Evolutionary conservation across 306 rosid species (phyloP).

Genomic region (Quercus rubra): DNA sequence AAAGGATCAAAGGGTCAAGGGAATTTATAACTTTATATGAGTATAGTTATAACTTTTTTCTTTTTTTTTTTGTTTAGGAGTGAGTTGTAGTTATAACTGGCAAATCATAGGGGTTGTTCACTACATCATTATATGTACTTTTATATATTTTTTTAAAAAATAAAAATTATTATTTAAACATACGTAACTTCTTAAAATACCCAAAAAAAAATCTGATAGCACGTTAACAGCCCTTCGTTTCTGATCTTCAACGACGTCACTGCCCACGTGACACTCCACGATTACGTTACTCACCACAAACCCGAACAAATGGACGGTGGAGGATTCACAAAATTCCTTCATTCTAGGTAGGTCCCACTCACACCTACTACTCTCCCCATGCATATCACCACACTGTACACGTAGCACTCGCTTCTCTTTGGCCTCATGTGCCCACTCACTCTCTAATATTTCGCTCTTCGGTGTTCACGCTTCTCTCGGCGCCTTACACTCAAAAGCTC

Average conservation of each 20-base stretch:
- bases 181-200: no score
- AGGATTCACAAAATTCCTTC: neutral
- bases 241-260: constrained; percentile 1
- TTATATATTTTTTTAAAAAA: no score
- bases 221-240: constrained; percentile 9
- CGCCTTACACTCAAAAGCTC: constrained; percentile 19
- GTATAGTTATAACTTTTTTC: no score
- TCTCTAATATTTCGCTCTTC: neutral
- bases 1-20: no score
- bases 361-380: neutral
- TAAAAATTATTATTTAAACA: no score
- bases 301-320: neutral
- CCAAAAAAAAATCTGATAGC: neutral
- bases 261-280: neutral
- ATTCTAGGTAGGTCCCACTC: constrained; percentile 11
- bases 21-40: no score
- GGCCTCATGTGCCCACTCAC: neutral
- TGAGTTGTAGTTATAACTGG: no score
- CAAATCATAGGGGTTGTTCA: no score
- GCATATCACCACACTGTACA: constrained; percentile 27
- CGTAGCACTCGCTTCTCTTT: constrained; percentile 32
- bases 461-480: constrained; percentile 40
- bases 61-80: no score
- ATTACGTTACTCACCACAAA: neutral
- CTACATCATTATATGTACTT: no score